Percentiles rank a stretch among this genome's conserved stretches.
phyloP scores from a whole-genome alignment of 257 asterid species.

The Vinca minor region DNA sequence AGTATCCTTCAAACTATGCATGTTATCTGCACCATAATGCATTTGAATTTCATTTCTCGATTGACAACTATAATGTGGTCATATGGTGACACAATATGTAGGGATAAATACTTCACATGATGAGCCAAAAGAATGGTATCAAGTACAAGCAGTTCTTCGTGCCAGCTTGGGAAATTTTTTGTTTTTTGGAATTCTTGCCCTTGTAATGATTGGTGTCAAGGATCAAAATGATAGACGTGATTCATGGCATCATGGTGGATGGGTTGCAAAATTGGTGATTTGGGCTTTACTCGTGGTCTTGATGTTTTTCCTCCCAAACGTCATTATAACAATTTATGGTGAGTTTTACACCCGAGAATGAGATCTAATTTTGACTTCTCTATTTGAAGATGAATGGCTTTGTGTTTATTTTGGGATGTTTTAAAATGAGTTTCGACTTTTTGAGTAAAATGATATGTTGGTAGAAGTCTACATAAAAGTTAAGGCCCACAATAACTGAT shows the following conservation, averaged over 20 bases:
- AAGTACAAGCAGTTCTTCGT: conserved; percentile 90
- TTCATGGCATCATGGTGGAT: conserved; percentile 85
- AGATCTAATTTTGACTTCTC: not conserved
- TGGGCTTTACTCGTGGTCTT: conserved; percentile 75
- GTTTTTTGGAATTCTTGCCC: conserved; percentile 72
- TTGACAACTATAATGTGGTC: conserved; percentile 9
- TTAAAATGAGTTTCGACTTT: not conserved
- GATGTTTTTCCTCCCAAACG: conserved; percentile 88
- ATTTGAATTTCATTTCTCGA: not conserved
- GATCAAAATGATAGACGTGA: conserved; percentile 94
- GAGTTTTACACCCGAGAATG: conserved; percentile 15
- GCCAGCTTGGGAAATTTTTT: conserved; percentile 93
- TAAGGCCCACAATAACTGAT: not conserved
- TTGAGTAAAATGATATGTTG: not conserved
- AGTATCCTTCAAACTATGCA: not conserved
- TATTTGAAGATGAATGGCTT: not conserved
- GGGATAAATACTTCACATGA: conserved; percentile 78
- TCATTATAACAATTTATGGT: conserved; percentile 54
- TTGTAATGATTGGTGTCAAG: conserved; percentile 85
- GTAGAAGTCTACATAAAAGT: not conserved
- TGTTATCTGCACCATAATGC: not conserved
- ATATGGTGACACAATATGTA: conserved; percentile 22
- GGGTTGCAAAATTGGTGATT: conserved; percentile 63
- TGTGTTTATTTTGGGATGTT: not conserved
- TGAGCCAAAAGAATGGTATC: conserved; percentile 70